Percentiles rank a stretch among this genome's conserved stretches.
phyloP scores from a whole-genome alignment of 371 early-diverging fungal species.

The Smittium culicis region DNA sequence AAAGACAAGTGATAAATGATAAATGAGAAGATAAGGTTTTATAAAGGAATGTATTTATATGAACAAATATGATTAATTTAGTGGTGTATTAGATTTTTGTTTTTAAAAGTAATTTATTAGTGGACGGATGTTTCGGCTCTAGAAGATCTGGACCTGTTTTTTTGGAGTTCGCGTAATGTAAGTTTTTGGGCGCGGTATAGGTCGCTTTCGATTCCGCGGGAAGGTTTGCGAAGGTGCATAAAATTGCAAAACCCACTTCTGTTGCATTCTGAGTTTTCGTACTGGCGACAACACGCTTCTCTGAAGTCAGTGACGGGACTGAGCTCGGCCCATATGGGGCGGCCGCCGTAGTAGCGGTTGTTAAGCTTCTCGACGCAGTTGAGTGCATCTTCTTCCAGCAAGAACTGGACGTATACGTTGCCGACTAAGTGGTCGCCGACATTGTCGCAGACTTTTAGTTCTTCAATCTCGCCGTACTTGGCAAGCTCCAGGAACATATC shows the following conservation, averaged over 20 bases:
- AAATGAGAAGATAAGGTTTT: too few relatives aligned
- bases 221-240: slow-evolving; percentile 87
- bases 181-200: slow-evolving; percentile 62
- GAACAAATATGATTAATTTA: too few relatives aligned
- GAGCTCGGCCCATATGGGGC: slow-evolving; percentile 88
- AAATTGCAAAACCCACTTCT: slow-evolving; percentile 97
- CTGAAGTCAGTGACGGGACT: slow-evolving; percentile 94
- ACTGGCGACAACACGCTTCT: slow-evolving; percentile 95
- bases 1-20: too few relatives aligned
- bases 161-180: slow-evolving; percentile 27
- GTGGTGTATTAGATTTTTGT: not conserved
- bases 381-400: slow-evolving; percentile 81
- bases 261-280: slow-evolving; percentile 86
- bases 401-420: slow-evolving; percentile 90
- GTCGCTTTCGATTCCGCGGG: slow-evolving; percentile 55
- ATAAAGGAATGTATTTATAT: too few relatives aligned
- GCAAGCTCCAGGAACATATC: slow-evolving; percentile 92
- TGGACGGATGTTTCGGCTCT: not conserved
- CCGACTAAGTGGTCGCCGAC: slow-evolving; percentile 96
- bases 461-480: slow-evolving; percentile 91
- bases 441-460: slow-evolving; percentile 93
- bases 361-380: slow-evolving; percentile 81
- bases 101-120: not conserved
- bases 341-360: slow-evolving; percentile 85
- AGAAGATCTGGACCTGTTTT: not conserved